Conservation (phyloP, 2,329 filamentous ascomycete genomes). For the Hymenoscyphus albidus region DNA sequence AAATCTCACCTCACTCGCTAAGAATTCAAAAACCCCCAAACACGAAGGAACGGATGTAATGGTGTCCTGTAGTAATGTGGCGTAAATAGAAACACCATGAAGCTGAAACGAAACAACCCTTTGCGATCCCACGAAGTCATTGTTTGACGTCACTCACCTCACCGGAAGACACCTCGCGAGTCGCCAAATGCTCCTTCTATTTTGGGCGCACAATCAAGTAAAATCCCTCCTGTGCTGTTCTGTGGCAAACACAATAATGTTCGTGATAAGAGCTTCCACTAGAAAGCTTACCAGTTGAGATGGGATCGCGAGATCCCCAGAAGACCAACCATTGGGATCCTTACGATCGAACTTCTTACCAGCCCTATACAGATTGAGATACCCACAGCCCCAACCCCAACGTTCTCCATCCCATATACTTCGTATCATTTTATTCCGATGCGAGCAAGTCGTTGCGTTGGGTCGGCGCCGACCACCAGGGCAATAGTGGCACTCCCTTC, state of each 20-base stretch:
- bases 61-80: neutral
- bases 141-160: neutral
- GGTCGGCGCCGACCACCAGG: neutral
- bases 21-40: neutral
- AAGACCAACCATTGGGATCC: neutral
- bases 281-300: neutral
- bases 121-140: neutral
- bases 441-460: neutral
- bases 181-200: neutral
- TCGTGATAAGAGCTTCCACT: neutral
- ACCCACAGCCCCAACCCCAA: neutral
- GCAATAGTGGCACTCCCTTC: neutral
- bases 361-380: neutral
- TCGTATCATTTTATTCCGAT: neutral
- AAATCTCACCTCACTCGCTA: neutral
- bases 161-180: neutral
- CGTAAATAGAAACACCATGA: neutral
- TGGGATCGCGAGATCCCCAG: neutral
- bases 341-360: neutral
- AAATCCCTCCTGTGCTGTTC: too few species aligned
- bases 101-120: neutral
- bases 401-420: neutral
- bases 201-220: neutral
- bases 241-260: neutral
- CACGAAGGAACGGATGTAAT: neutral